Conservation (phyloP, 257 asterid genomes). For the Jasminum sambac region DNA sequence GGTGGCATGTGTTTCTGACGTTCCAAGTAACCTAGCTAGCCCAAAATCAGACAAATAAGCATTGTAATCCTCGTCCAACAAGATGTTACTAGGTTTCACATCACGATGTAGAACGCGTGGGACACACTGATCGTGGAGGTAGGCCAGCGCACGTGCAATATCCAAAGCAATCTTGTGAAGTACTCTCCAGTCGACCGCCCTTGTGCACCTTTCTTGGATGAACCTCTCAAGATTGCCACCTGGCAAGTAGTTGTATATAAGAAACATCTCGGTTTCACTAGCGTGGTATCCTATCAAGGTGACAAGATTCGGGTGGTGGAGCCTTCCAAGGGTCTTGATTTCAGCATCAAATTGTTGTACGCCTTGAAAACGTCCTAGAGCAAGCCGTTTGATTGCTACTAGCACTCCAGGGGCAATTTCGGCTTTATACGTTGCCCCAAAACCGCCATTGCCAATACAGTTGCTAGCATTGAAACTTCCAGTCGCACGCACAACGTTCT, state of each 20-base stretch:
- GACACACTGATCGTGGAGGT: slow-evolving; percentile 84
- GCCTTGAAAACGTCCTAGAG: slow-evolving; percentile 80
- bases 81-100: slow-evolving; percentile 89
- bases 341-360: slow-evolving; percentile 84
- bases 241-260: slow-evolving; percentile 70
- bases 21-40: slow-evolving; percentile 73
- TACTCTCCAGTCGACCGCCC: slow-evolving; percentile 88
- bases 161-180: slow-evolving; percentile 89
- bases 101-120: slow-evolving; percentile 95
- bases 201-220: slow-evolving; percentile 67
- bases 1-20: slow-evolving; percentile 86
- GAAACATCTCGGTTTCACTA: slow-evolving; percentile 87
- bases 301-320: slow-evolving; percentile 77
- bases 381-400: slow-evolving; percentile 78
- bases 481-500: slow-evolving; percentile 79
- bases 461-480: slow-evolving; percentile 80
- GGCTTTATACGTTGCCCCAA: slow-evolving; percentile 95
- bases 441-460: slow-evolving; percentile 95
- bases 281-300: slow-evolving; percentile 92
- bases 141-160: slow-evolving; percentile 83
- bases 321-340: slow-evolving; percentile 76
- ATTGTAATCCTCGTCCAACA: slow-evolving; percentile 75
- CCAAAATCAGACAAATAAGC: slow-evolving; percentile 91
- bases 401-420: slow-evolving; percentile 82
- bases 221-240: slow-evolving; percentile 87